phyloP scores from a whole-genome alignment of 495 filamentous ascomycete species.

The Trichoderma reesei region DNA sequence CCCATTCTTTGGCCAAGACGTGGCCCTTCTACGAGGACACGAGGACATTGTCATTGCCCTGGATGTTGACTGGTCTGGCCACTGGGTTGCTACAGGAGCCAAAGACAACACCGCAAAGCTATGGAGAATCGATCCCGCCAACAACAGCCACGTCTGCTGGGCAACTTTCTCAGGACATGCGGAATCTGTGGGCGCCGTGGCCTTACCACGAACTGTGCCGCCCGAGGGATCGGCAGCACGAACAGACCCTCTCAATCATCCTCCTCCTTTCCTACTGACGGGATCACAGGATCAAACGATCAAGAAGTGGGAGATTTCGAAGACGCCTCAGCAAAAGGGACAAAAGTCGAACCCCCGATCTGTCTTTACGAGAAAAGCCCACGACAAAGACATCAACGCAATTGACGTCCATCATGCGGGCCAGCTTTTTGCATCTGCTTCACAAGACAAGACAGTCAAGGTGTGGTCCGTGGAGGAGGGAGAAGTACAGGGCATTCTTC shows the following conservation, averaged over 20 bases:
- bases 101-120: conserved; percentile 93
- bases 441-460: conserved; percentile 92
- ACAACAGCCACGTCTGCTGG: conserved; percentile 65
- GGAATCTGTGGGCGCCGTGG: conserved; percentile 88
- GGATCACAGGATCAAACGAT: conserved; percentile 92
- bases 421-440: conserved; percentile 81
- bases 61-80: conserved; percentile 89
- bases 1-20: conserved; percentile 77
- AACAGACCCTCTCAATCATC: conserved; percentile 60
- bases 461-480: conserved; percentile 87
- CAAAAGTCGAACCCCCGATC: conserved; percentile 41
- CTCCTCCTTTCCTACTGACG: conserved; percentile 75
- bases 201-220: conserved; percentile 61
- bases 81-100: conserved; percentile 90
- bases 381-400: conserved; percentile 98
- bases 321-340: conserved; percentile 25
- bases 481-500: conserved; percentile 78
- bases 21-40: conserved; percentile 77
- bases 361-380: conserved; percentile 78
- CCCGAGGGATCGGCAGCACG: conserved; percentile 52
- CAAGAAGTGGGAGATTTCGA: conserved; percentile 73
- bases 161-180: conserved; percentile 82
- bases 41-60: conserved; percentile 92
- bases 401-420: conserved; percentile 64
- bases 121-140: conserved; percentile 77